A percentile compares a stretch with the other conserved stretches of the same genome.
phyloP scores from a whole-genome alignment of 2,329 filamentous ascomycete species.

The Coleophoma crateriformis region DNA sequence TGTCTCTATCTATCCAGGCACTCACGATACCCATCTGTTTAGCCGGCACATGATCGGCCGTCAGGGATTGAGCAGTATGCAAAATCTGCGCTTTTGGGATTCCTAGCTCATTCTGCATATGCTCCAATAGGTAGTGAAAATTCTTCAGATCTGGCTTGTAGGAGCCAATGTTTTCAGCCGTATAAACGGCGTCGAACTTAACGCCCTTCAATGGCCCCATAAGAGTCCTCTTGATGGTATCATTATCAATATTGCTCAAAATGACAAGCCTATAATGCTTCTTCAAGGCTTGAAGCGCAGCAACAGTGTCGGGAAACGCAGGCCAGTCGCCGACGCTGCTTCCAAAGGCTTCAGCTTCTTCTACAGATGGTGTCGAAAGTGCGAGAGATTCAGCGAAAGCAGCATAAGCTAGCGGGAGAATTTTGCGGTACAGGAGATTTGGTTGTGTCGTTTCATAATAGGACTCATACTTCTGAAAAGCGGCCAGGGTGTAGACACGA shows the following conservation, averaged over 20 bases:
- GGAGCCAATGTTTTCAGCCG: conserved; percentile 63
- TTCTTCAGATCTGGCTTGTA: conserved; percentile 66
- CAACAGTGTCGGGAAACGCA: conserved; percentile 42
- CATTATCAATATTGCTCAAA: conserved; percentile 51
- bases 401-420: conserved; percentile 37
- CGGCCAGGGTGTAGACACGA: conserved; percentile 1
- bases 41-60: conserved; percentile 64
- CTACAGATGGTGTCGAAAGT: conserved; percentile 14
- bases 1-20: conserved; percentile 54
- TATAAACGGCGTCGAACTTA: conserved; percentile 56
- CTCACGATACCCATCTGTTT: conserved; percentile 50
- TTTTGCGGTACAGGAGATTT: conserved; percentile 39
- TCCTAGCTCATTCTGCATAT: conserved; percentile 48
- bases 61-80: conserved; percentile 65
- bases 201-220: conserved; percentile 41
- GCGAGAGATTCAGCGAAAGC: conserved; percentile 30
- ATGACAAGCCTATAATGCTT: conserved; percentile 46
- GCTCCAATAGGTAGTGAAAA: conserved; percentile 58
- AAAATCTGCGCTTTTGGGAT: conserved; percentile 49
- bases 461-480: conserved; percentile 6
- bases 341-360: conserved; percentile 33
- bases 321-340: conserved; percentile 37
- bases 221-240: conserved; percentile 40
- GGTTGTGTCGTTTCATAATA: conserved; percentile 38
- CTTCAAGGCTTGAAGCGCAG: conserved; percentile 35